Evolutionary conservation across 768 basidiomycete genomes (phyloP).

Genomic region (Lentinula raphanica): DNA sequence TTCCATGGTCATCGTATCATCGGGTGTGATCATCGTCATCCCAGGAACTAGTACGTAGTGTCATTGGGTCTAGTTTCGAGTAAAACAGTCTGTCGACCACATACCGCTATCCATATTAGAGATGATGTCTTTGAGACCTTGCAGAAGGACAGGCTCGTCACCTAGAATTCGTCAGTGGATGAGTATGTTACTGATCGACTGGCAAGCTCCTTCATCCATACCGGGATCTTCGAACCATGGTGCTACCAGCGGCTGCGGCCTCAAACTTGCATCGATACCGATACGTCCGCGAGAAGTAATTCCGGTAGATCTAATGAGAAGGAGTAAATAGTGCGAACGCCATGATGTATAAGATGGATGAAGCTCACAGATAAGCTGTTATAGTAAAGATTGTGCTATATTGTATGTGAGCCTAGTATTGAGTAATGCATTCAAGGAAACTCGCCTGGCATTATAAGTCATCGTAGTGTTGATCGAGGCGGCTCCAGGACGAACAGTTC

Average conservation of each 20-base stretch:
- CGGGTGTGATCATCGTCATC: constrained; percentile 55
- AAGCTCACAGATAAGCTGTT: constrained; percentile 52
- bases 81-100: constrained; percentile 7
- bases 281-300: constrained; percentile 59
- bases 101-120: constrained; percentile 36
- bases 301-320: constrained; percentile 42
- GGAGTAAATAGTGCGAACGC: not conserved
- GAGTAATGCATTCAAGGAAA: not conserved
- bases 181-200: constrained; percentile 35
- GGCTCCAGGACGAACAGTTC: constrained; percentile 58
- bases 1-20: constrained; percentile 49
- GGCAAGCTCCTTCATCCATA: not conserved
- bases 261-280: constrained; percentile 50
- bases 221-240: constrained; percentile 58
- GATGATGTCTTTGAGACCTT: constrained; percentile 45
- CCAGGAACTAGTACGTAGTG: constrained; percentile 35
- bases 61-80: constrained; percentile 5
- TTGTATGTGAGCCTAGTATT: not conserved
- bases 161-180: constrained; percentile 57
- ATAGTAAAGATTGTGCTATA: constrained; percentile 53
- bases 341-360: not conserved
- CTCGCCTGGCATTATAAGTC: constrained; percentile 44
- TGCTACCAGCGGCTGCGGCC: constrained; percentile 39
- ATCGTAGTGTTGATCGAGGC: constrained; percentile 42
- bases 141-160: constrained; percentile 47